Conservation (phyloP, 495 filamentous ascomycete genomes). For the Penicillium malachiteum region DNA sequence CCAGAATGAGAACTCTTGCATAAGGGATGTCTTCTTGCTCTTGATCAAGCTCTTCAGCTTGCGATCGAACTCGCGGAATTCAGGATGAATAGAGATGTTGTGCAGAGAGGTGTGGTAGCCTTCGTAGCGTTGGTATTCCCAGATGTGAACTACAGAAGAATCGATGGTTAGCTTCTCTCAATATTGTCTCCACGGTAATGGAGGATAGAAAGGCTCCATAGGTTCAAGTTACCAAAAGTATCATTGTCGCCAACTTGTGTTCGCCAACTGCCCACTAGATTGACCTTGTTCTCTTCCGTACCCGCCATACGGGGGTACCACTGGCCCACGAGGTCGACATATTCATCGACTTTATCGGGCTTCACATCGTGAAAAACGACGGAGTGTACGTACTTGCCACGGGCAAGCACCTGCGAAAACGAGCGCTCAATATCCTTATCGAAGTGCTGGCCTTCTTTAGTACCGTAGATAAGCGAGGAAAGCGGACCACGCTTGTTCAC, state of each 20-base stretch:
- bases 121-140: conserved; percentile 97
- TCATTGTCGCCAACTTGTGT: conserved; percentile 98
- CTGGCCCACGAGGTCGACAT: conserved; percentile 83
- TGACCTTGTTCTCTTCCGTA: conserved; percentile 81
- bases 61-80: conserved; percentile 76
- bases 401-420: conserved; percentile 88
- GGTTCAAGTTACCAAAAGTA: conserved; percentile 71
- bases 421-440: conserved; percentile 93
- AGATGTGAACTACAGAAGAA: conserved; percentile 76
- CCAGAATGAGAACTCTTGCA: conserved; percentile 99
- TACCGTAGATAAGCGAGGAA: conserved; percentile 87
- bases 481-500: conserved; percentile 49
- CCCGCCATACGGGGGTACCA: conserved; percentile 89
- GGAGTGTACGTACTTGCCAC: conserved; percentile 97
- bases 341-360: conserved; percentile 93
- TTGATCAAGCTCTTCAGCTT: conserved; percentile 79
- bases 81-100: conserved; percentile 73
- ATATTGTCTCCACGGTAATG: background rate
- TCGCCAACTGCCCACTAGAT: conserved; percentile 96
- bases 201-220: background rate
- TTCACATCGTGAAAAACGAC: conserved; percentile 97
- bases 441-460: conserved; percentile 86
- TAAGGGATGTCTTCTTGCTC: conserved; percentile 82
- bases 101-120: conserved; percentile 93
- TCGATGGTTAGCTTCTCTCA: background rate